Base-by-base conservation (phyloP, 129 eudicot genomes). In the Apium graveolens region DNA sequence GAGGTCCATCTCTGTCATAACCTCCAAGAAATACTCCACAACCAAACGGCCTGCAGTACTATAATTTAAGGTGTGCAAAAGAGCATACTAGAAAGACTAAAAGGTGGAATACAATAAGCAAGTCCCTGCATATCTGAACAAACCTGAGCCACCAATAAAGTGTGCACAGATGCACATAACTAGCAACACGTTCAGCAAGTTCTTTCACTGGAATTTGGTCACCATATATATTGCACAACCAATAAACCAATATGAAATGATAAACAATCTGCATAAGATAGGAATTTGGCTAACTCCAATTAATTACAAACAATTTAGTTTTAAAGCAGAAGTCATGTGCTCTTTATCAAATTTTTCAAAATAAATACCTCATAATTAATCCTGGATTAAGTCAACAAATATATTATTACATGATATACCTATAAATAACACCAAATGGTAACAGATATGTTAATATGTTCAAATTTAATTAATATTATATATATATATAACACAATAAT, bases 121-220 rank as follows among this genome's bases (percentile, higher is more conserved):
- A n/a, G n/a, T n/a, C n/a, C n/a, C n/a, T n/a, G n/a, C n/a, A n/a
- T n/a, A n/a, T n/a, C n/a, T n/a, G n/a, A n/a, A n/a, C n/a, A n/a
- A n/a, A n/a, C n/a, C n/a, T n/a, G n/a, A n/a, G n/a, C n/a, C n/a
- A n/a, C n/a, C n/a, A n/a, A n/a, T n/a, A n/a, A n/a, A n/a, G n/a
- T n/a, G n/a, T n/a, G n/a, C n/a, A 90, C 51, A 91, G 75, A 84
- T 95, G 99, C 81, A 95, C 97, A 86, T 95, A 95, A 82, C 99
- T 95, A 39, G 99, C 97, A 73, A 95, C 99, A 62, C 97, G 92
- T 17, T 88, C 90, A n/a, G 96, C 91, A 86, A 95, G 99, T 79
- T 95, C 99, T 91, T 91, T 90, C 55, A 92, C 89, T 17, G 97
- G 99, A 84, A 95, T 92, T 45, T 91, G 89, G 78, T 95, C 99